Evolutionary conservation across 441 rosid species (phyloP).

Genomic region (Viola pubescens): DNA sequence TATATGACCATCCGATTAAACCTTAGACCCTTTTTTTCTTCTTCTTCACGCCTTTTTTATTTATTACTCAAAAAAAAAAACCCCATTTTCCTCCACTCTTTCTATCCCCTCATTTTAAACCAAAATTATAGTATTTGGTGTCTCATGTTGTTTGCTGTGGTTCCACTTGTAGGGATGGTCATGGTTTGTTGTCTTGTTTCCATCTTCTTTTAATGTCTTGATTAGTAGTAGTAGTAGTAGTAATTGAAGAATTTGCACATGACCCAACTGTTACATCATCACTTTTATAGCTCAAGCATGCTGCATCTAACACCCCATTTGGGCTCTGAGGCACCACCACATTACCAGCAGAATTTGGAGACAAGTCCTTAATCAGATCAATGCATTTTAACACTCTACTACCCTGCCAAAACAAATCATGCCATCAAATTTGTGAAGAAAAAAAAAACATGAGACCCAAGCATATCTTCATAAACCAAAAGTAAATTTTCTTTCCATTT

Average conservation of each 20-base stretch:
- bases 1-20: too few relatives aligned
- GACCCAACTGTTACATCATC: conserved; percentile 36
- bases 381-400: conserved; percentile 38
- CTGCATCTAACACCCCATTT: conserved; percentile 54
- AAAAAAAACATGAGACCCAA: conserved; percentile 4
- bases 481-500: conserved; percentile 11
- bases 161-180: background rate
- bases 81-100: background rate
- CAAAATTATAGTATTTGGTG: too few relatives aligned
- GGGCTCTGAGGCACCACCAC: conserved; percentile 46
- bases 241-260: conserved; percentile 33
- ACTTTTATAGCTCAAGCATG: conserved; percentile 53
- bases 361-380: conserved; percentile 30
- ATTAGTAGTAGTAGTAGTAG: background rate
- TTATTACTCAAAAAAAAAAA: background rate
- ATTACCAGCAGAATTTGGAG: conserved; percentile 22
- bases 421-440: conserved; percentile 12
- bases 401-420: conserved; percentile 31
- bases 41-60: conserved; percentile 12
- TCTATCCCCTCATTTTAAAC: background rate
- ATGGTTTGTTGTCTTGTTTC: conserved; percentile 23
- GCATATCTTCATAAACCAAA: background rate
- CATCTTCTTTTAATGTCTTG: conserved; percentile 34
- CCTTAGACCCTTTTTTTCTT: background rate
- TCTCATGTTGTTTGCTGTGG: conserved; percentile 19